Base-by-base conservation (phyloP, 2,329 filamentous ascomycete species). In the Cercospora beticola region DNA sequence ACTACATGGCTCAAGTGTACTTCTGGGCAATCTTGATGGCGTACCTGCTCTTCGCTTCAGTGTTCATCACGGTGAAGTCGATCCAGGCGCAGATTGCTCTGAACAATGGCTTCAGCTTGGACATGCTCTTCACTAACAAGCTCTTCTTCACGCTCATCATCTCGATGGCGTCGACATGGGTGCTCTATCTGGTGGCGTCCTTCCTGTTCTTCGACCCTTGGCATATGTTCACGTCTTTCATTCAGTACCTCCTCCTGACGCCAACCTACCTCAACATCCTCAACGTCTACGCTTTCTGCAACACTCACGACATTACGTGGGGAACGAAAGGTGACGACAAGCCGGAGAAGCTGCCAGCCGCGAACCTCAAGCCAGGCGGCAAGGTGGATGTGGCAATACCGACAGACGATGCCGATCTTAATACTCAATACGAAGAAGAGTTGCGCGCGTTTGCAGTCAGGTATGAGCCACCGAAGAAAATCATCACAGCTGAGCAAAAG, bases 211-310 rank as follows among this genome's bases (percentile, higher is more conserved):
- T 98, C 80, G 95, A 99, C 79, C 95, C 95, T 4, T 99, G 95
- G 94, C 95, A 99, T 83, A 98, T 99, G 93, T 86, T 97, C 80
- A 98, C 95, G n/a, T 88, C 83, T 62, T 93, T 98, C 81, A 80
- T 93, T 60, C 95, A 98, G 86, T 99, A 99, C 80, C 89, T 98
- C 75, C 88, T 98, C 52, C 86, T 99, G 67, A 97, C 94, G 0
- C 95, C 95, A 0, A 97, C 94, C 0, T 99, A 97, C 82, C 96
- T 96, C 83, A 99, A 98, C 81, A 94, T 98, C 68, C 89, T 99
- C 76, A 99, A 98, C 84, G 95, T 99, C 67, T 99, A 98, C 81
- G 94, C 94, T 70, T 99, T 99, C 82, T 98, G 94, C 83, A 97
- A 97, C 82, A 97, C 94, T 28, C 94, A 97, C 85, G 94, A 97